A percentile compares a stretch with the other conserved stretches of the same genome.
phyloP scores from a whole-genome alignment of 2,329 filamentous ascomycete species.

The Immersiporthe knoxdaviesiana region DNA sequence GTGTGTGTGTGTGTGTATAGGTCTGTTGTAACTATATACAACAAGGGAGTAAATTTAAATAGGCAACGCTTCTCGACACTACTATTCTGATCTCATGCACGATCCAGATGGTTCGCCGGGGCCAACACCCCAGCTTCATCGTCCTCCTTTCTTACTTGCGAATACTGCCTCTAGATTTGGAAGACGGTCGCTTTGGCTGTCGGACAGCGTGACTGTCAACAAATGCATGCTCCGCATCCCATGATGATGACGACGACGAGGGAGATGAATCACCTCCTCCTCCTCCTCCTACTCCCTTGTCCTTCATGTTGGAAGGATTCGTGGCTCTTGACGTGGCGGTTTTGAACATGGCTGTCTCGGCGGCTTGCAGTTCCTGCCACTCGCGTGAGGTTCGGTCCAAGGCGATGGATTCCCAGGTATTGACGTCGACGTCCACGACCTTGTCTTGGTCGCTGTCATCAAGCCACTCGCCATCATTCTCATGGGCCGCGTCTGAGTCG shows the following conservation, averaged over 20 bases:
- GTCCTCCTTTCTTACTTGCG: background rate
- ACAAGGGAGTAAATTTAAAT: background rate
- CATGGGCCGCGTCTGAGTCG: background rate
- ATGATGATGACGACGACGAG: background rate
- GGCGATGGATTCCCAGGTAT: constrained; percentile 16
- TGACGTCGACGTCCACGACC: background rate
- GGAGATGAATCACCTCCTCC: background rate
- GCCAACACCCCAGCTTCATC: background rate
- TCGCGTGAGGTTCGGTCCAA: background rate
- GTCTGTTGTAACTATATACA: background rate
- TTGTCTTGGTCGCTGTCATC: constrained; percentile 9
- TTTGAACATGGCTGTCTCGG: constrained; percentile 9
- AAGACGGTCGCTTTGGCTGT: background rate
- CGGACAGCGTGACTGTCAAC: background rate
- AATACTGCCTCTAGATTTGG: background rate
- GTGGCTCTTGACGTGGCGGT: background rate
- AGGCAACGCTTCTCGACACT: background rate
- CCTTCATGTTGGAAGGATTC: no score
- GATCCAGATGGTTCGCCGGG: background rate
- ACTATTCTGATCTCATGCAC: background rate
- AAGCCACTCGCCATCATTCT: constrained; percentile 15
- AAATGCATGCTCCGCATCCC: background rate
- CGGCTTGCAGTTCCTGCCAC: constrained; percentile 4
- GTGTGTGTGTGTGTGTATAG: no score
- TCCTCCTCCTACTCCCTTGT: no score